phyloP scores from a whole-genome alignment of 2,329 filamentous ascomycete genomes.

The Periconia sp. region DNA sequence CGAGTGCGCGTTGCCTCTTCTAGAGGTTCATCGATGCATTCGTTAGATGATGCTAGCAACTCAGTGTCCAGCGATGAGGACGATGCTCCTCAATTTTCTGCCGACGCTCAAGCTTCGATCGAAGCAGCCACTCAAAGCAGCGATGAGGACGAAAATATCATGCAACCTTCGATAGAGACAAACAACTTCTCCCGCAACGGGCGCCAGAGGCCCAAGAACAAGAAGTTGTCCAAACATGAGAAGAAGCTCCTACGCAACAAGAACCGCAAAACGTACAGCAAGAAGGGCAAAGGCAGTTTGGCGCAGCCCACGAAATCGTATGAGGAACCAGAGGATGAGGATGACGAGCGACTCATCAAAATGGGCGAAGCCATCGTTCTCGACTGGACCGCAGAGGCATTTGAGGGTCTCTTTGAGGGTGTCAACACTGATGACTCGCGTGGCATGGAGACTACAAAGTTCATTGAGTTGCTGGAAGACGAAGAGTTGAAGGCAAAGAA shows the following conservation, averaged over 20 bases:
- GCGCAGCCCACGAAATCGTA: conserved; percentile 32
- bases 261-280: conserved; percentile 32
- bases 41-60: conserved; percentile 27
- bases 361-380: conserved; percentile 83
- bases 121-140: conserved; percentile 37
- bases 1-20: conserved; percentile 43
- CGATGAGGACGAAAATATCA: conserved; percentile 32
- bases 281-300: conserved; percentile 30
- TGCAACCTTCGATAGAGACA: conserved; percentile 30
- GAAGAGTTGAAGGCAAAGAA: conserved; percentile 66
- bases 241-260: conserved; percentile 36
- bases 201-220: conserved; percentile 36
- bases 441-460: conserved; percentile 62
- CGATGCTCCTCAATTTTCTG: conserved; percentile 29
- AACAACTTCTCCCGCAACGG: conserved; percentile 26
- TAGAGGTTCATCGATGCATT: conserved; percentile 38
- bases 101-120: conserved; percentile 28
- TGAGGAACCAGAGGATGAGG: conserved; percentile 40
- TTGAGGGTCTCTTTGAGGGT: conserved; percentile 67
- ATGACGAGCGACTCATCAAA: conserved; percentile 68
- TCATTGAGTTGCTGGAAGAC: conserved; percentile 57
- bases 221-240: conserved; percentile 35
- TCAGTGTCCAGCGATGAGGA: conserved; percentile 40
- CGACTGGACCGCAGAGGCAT: conserved; percentile 76
- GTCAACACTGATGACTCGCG: conserved; percentile 52